Evolutionary conservation across 1,284 basidiomycete genomes (phyloP), one percentile per base, ranked within the genome.

Genomic region (Retiboletus fuscus): DNA sequence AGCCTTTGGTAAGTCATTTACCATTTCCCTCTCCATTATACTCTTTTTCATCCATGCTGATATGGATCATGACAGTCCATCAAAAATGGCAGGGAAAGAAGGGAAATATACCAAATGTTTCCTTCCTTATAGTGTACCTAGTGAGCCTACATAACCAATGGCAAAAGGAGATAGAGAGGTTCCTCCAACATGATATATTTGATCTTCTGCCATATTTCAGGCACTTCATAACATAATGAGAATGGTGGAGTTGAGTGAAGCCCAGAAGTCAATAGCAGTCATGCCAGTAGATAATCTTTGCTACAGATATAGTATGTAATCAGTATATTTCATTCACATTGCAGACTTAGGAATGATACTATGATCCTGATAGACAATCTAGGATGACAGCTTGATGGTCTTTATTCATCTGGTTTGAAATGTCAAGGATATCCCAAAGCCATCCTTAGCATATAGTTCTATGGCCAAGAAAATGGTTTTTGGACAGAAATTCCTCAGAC

Each of bases 141-240:
- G 65, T 67, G 10, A 70, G 57, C 30, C 61, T 70, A 5, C 61
- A 70, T 41, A 46, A 10, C 8, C 69, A 70, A 41, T 70, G 69
- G 69, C 28, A 10, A 1, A 47, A 47, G 5, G 69, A 70, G 18
- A 15, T 70, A 10, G 34, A 61, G 46, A 61, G 66, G 2, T 70
- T 70, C 47, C 34, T 70, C 13, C 4, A 7, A 4, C 28, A 26
- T 16, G 28, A 24, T 0, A n/a, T 26, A 5, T 34, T 69, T 34
- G 57, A 68, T 24, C 26, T 70, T 10, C 8, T 70, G 4, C 69
- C 61, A 1, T 67, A 70, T 22, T 20, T 16, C 0, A 66, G 69
- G 10, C 51, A 58, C 28, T n/a, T 44, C 3, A 16, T 5, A 1
- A 30, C 46, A 7, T 39, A 61, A 2, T 6, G 22, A 1, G 22